These are phyloP conservation scores for Calonectria ilicicola DNA, from an alignment of 2,329 filamentous ascomycete species.

Conservation along the genomic window DNA sequence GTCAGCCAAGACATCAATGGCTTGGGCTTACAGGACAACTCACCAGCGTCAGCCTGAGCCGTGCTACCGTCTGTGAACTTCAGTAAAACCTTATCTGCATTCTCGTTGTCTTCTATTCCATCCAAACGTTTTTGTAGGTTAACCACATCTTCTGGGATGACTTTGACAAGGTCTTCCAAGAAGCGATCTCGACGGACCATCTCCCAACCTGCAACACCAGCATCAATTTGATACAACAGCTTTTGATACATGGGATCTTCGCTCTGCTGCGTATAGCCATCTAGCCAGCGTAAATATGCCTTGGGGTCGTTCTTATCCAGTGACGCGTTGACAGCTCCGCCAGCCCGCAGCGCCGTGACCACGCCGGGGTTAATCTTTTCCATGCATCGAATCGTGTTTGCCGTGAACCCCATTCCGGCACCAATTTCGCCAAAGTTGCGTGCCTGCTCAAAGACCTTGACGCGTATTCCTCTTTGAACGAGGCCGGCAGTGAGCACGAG, in stretches of 20 bases:
- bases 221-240: not conserved
- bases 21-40: too few relatives aligned
- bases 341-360: not conserved
- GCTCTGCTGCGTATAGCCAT: not conserved
- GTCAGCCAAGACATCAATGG: not conserved
- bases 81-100: not conserved
- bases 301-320: not conserved
- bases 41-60: not conserved
- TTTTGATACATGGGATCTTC: not conserved
- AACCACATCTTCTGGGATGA: not conserved
- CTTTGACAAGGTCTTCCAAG: constrained; percentile 2
- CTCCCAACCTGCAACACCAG: not conserved
- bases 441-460: not conserved
- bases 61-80: not conserved
- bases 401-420: not conserved
- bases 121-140: not conserved
- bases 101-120: not conserved
- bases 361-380: not conserved
- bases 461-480: not conserved
- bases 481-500: not conserved
- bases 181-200: not conserved
- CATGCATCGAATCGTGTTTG: not conserved
- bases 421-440: not conserved
- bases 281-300: not conserved
- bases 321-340: not conserved